Evolutionary conservation across 2,329 filamentous ascomycete species (phyloP), one percentile per base, ranked within the genome.

Genomic region (Furcasterigmium furcatum): DNA sequence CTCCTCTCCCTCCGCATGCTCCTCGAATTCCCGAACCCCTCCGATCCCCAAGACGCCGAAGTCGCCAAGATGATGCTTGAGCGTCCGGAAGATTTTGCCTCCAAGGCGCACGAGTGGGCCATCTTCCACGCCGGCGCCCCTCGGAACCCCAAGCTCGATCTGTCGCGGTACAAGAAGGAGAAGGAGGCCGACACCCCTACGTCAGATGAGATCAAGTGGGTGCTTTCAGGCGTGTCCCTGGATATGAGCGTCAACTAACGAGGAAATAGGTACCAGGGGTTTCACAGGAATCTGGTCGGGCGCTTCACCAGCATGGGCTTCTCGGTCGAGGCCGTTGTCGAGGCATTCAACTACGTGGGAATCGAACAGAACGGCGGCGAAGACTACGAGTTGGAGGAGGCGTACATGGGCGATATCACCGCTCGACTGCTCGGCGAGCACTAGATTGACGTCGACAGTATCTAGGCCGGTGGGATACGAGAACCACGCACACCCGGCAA

Each of bases 41-140:
- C 92, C 58, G 94, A 99, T 55, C 94, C 94, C 0, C 94, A 99
- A 71, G 94, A 99, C 60, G 91, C 91, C 32, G 90, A 96, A 65
- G 94, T 97, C 1, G 94, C 94, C 20, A 83, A 80, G 58, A 95
- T 96, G 89, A 77, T 97, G 59, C 75, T 95, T 48, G 79, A 84
- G 3, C 80, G 88, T 39, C 90, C 89, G 0, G 81, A 87, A 40
- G 81, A 84, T 46, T 97, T 96, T 59, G 83, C 88, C 45, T 77
- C 82, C 52, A 85, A 87, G 53, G 94, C 94, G 1, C 83, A 91
- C 51, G 88, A 96, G 54, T 99, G 94, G 94, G 89, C 94, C 4
- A 81, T 95, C 38, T 79, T 81, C 55, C 81, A 91, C 63, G 94
- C 92, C 2, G 82, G 85, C 25, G 94, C 94, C 14, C 88, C 88